Conservation (phyloP, 2,329 filamentous ascomycete genomes). For the Domatiomyces globalis region DNA sequence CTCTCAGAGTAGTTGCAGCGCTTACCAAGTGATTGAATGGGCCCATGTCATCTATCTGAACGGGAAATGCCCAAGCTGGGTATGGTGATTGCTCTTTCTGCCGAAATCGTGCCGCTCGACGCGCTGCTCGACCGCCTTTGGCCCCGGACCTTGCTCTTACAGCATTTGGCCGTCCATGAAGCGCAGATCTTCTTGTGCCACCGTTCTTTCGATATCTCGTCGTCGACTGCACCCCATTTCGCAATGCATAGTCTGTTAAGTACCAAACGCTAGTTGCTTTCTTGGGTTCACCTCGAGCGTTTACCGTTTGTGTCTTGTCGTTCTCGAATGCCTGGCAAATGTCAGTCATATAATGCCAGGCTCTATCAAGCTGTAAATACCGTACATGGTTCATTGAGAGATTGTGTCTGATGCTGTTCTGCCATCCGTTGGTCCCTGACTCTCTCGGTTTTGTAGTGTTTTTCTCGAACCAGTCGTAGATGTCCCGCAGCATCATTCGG, state of each 20-base stretch:
- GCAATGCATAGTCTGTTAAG: constrained; percentile 54
- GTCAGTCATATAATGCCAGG: constrained; percentile 6
- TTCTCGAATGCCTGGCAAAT: constrained; percentile 24
- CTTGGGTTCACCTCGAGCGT: constrained; percentile 39
- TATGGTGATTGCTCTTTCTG: constrained; percentile 5
- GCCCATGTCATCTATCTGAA: neutral
- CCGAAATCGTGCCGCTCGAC: constrained; percentile 20
- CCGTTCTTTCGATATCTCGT: constrained; percentile 52
- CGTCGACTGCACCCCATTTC: constrained; percentile 66
- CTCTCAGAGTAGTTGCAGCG: neutral
- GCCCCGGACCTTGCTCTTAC: constrained; percentile 22
- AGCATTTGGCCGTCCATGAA: constrained; percentile 20
- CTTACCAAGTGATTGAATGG: neutral
- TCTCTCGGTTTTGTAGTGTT: constrained; percentile 63
- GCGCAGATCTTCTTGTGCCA: constrained; percentile 25
- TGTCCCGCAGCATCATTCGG: constrained; percentile 66
- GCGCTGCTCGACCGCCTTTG: constrained; percentile 28
- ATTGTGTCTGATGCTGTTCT: constrained; percentile 92
- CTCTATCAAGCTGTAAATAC: constrained; percentile 13
- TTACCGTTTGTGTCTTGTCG: constrained; percentile 19
- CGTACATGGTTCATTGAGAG: constrained; percentile 87
- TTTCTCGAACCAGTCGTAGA: constrained; percentile 78
- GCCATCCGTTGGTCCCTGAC: constrained; percentile 58
- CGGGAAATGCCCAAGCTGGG: neutral
- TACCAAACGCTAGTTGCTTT: constrained; percentile 64